Evolutionary conservation across 2,329 filamentous ascomycete genomes (phyloP), one percentile per base, ranked within the genome.

Genomic region (Cadophora sp.): DNA sequence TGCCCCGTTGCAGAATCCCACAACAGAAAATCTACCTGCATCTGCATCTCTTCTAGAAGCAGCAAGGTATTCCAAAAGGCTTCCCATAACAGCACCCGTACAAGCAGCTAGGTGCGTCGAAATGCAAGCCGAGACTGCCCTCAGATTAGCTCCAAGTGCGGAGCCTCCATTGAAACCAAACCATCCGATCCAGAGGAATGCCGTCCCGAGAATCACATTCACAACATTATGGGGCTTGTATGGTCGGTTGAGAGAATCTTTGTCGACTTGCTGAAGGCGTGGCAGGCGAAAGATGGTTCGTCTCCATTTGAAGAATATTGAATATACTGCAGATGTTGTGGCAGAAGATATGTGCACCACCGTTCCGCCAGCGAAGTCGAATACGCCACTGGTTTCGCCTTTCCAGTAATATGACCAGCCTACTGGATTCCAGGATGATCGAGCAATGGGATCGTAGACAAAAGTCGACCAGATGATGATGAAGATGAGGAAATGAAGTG

Each of bases 151-250:
- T 66, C 87, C 85, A 58, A 96, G 84, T 3, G 93, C 94, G 16
- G 66, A 87, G 69, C 94, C 94, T 66, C 92, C 93, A 80, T 97
- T 97, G 87, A 97, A 97, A 62, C 94, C 94, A 78, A 97, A 96
- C 94, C 94, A 97, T 68, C 94, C 94, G 50, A 97, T 91, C 94
- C 94, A 97, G 55, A 97, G 84, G 85, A 91, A 53, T 14, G 55
- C 51, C 3, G 62, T 64, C 84, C 90, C 90, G 59, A 93, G 82
- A 59, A 91, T 88, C 69, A 92, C 87, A 74, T 92, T 83, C 64
- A 89, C 91, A 59, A 91, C 88, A 75, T 91, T 92, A 80, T 93
- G 90, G 14, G 90, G 89, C 30, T 64, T 56, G 24, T 48, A 62
- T 7, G 41, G 50, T 62, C 59, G 20, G 33, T 66, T 62, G 6